Percentiles rank a stretch among this genome's conserved stretches.
Conservation (phyloP, 2,329 filamentous ascomycete species). For the Metarhizium guizhouense region DNA sequence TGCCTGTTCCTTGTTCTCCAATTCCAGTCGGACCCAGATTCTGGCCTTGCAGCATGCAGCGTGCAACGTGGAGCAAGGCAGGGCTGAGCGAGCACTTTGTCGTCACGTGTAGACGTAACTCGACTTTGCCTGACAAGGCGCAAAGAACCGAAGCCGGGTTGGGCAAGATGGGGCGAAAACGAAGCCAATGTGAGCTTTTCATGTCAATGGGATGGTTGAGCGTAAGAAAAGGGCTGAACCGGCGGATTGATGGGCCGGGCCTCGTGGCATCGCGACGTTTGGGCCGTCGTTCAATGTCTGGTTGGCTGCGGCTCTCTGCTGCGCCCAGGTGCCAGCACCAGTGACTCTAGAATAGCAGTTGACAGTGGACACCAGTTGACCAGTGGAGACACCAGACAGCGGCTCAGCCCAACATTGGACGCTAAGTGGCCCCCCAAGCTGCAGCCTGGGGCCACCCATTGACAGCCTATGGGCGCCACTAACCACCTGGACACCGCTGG, state of each 20-base stretch:
- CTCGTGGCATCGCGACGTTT: neutral
- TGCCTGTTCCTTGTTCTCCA: neutral
- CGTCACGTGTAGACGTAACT: neutral
- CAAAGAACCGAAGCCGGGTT: too few species aligned
- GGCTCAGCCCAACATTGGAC: neutral
- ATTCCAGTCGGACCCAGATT: neutral
- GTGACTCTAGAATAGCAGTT: too few species aligned
- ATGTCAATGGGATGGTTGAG: neutral
- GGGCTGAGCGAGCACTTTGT: too few species aligned
- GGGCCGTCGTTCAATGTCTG: neutral
- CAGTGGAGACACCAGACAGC: neutral
- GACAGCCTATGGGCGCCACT: too few species aligned
- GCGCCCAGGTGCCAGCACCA: neutral
- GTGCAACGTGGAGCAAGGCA: neutral
- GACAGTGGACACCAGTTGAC: too few species aligned
- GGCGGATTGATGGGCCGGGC: neutral
- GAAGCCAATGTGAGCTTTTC: neutral
- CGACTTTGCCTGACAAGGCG: neutral
- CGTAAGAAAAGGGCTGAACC: neutral
- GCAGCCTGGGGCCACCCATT: neutral
- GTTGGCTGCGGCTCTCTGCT: neutral
- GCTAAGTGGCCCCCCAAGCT: neutral
- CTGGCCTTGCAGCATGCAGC: neutral
- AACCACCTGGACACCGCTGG: too few species aligned
- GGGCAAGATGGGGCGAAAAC: neutral